Evolutionary conservation across 2,329 filamentous ascomycete species (phyloP), one percentile per base, ranked within the genome.

Genomic region (Aspergillus clavatus): DNA sequence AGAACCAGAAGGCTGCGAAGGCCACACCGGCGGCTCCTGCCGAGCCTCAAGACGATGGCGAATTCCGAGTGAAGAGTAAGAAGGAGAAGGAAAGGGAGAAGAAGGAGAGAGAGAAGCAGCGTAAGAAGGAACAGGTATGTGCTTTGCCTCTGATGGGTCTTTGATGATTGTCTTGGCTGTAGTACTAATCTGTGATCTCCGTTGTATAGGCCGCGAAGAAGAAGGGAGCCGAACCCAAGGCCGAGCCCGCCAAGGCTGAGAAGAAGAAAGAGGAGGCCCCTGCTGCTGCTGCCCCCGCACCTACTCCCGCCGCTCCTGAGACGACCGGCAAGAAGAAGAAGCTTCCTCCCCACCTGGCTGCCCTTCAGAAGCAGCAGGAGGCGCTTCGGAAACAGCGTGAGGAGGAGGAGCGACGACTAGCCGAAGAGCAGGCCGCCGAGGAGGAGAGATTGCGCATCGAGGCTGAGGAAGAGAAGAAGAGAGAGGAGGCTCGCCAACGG

Each of bases 31-130:
- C 59, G 66, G 76, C 74, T 52, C 68, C 73, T 38, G 67, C 69
- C 11, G 61, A 55, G 26, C 53, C 52, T n/a, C 58, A 59, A 14
- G 77, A 74, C 2, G 76, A 76, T 14, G 76, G 72, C 8, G 77
- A 75, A 3, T 84, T 84, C 36, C 80, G 83, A 44, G 78, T 97
- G 39, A 83, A 97, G 73, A 95, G 89, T 29, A 98, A 97, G 80
- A 93, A 94, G 47, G 90, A 98, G 74, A 98, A 98, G 75, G 93
- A 98, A 69, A 95, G 89, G 72, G 78, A 91, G 62, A 97, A 91
- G 79, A 98, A 96, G 74, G 93, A 98, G 75, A 83, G 89, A 50
- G 93, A 98, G 76, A 98, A 98, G 82, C 87, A 93, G 73, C 80
- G 90, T 56, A 98, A 98, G 76, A 98, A 90, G 82, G 93, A 98